Evolutionary conservation across 768 basidiomycete species (phyloP), one percentile per base, ranked within the genome.

Genomic region (Psilocybe cyanescens): DNA sequence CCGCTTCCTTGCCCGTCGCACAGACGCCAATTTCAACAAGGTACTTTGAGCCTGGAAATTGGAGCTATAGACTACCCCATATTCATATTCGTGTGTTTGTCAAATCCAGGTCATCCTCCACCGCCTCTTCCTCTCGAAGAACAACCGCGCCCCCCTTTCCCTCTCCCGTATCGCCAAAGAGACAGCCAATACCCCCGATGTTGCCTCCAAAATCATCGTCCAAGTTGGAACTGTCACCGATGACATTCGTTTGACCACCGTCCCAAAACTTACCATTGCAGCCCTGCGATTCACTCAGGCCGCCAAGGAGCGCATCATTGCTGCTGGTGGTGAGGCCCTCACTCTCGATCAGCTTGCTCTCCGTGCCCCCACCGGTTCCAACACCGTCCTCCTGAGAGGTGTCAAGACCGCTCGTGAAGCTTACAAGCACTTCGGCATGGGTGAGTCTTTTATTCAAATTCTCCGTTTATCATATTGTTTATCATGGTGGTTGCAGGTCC

Each of bases 361-460:
- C 69, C 88, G 97, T 67, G 88, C 95, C 59, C 97, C 97, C 24
- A 97, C 93, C 45, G 97, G 97, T 63, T 83, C 92, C 63, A 97
- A 97, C 87, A 99, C 97, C 59, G 84, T 99, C 64, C 80, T 99
- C 70, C 81, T 99, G 69, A 85, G 97, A 65, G 97, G 97, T 68
- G 90, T 92, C 80, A 90, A 89, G 86, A 97, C 89, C 77, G 83
- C 92, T 60, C 88, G 97, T 66, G 97, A 99, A 79, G 92, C 95
- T 54, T 88, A 92, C 83, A 95, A 94, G 78, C 97, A 99, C 86
- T 98, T 98, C 76, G 97, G 97, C 79, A 94, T 94, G 92, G 94
- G 90, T 80, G 61, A 59, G 78, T 71, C 12, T 39, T 46, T 44
- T 29, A 59, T 28, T 7, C 29, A n/a, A 46, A 9, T 55, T 44